These are phyloP conservation scores for Sporothrix pallida DNA, from an alignment of 2,329 filamentous ascomycete species.

Conservation along the genomic window DNA sequence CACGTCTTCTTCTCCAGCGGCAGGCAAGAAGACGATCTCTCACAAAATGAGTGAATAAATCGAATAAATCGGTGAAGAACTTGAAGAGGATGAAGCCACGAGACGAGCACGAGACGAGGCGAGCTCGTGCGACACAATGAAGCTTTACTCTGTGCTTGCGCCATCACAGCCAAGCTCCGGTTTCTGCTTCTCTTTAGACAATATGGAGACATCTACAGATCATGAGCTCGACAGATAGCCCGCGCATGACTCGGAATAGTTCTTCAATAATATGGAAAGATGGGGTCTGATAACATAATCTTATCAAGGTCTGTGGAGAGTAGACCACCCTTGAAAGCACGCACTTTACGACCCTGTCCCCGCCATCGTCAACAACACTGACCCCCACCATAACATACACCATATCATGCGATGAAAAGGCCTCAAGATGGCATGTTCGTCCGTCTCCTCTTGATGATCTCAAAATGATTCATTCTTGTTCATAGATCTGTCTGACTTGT, in stretches of 20 bases:
- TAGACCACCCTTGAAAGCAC: background rate
- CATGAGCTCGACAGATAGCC: too few relatives aligned
- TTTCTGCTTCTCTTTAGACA: too few relatives aligned
- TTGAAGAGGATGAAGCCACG: background rate
- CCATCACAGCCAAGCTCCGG: too few relatives aligned
- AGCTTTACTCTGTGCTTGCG: too few relatives aligned
- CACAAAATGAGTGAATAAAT: background rate
- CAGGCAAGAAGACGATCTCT: background rate
- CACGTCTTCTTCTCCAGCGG: background rate
- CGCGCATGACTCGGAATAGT: background rate
- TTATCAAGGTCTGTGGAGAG: background rate
- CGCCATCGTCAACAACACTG: background rate
- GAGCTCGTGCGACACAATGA: too few relatives aligned
- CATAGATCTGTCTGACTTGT: too few relatives aligned
- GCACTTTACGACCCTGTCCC: background rate
- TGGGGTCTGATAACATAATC: too few relatives aligned
- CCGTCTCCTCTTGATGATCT: too few relatives aligned
- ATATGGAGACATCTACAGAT: too few relatives aligned
- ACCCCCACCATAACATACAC: background rate
- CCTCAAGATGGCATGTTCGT: background rate
- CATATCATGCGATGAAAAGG: background rate
- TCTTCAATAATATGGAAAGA: too few relatives aligned
- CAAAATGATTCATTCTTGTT: too few relatives aligned
- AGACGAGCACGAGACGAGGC: too few relatives aligned
- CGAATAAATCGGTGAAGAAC: background rate